Conservation (phyloP, 371 early-diverging fungal genomes). For the Furculomyces boomerangus region DNA sequence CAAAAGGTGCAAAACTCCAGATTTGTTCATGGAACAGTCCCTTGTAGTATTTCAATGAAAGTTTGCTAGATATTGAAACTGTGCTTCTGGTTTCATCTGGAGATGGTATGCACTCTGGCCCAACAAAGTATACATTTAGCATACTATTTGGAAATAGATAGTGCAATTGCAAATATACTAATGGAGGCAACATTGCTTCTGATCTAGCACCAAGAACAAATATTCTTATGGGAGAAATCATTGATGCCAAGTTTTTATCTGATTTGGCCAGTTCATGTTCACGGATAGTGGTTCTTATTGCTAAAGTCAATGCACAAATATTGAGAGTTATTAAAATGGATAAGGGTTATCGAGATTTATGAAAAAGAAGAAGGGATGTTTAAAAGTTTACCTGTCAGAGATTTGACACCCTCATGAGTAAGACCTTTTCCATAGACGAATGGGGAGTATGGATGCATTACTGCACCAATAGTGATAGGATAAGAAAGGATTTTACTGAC, state of each 20-base stretch:
- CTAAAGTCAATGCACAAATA: slow-evolving; percentile 14
- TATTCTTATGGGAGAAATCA: slow-evolving; percentile 34
- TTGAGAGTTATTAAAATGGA: not conserved
- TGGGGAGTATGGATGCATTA: slow-evolving; percentile 53
- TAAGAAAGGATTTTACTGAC: slow-evolving; percentile 65
- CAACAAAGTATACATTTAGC: slow-evolving; percentile 64
- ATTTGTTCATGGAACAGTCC: slow-evolving; percentile 25
- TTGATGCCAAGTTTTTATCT: slow-evolving; percentile 24
- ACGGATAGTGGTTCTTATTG: slow-evolving; percentile 49
- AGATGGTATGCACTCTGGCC: slow-evolving; percentile 57
- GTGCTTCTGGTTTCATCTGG: slow-evolving; percentile 19
- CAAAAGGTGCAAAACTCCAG: slow-evolving; percentile 40
- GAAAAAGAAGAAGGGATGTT: not conserved
- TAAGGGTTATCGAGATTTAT: not conserved
- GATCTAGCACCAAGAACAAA: slow-evolving; percentile 62
- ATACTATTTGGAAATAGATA: slow-evolving; percentile 58
- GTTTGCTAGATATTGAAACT: slow-evolving; percentile 18
- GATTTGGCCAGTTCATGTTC: slow-evolving; percentile 24
- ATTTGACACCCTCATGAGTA: slow-evolving; percentile 43
- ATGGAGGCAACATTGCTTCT: slow-evolving; percentile 57
- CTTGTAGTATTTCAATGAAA: slow-evolving; percentile 25
- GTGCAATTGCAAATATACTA: slow-evolving; percentile 56
- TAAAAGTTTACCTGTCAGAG: slow-evolving; percentile 4
- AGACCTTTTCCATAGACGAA: slow-evolving; percentile 41
- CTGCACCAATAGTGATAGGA: slow-evolving; percentile 63